Evolutionary conservation across 257 asterid species (phyloP).

Genomic region (Dorcoceras hygrometricum): DNA sequence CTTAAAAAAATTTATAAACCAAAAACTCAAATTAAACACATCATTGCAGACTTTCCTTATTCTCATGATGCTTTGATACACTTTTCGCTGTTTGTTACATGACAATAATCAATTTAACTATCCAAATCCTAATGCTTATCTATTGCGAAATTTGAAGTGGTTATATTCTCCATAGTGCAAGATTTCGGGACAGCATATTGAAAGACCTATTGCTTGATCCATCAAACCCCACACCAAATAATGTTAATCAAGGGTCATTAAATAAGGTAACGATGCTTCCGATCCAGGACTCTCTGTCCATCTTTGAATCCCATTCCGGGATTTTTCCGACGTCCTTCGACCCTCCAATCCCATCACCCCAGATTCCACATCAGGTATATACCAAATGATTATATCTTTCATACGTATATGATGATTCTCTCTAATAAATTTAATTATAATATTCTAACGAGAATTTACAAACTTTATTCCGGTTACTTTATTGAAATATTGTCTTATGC

Average conservation of each 20-base stretch:
- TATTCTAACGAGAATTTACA: no score
- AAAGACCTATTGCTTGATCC: slow-evolving; percentile 27
- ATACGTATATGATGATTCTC: no score
- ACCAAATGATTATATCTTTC: no score
- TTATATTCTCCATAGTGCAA: slow-evolving; percentile 21
- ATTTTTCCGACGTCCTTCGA: background rate
- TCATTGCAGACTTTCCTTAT: no score
- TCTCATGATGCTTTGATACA: no score
- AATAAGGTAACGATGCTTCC: slow-evolving; percentile 17
- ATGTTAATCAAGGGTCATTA: slow-evolving; percentile 14
- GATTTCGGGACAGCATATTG: slow-evolving; percentile 27
- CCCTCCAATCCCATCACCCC: background rate
- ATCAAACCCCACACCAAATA: slow-evolving; percentile 7
- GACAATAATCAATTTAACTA: background rate
- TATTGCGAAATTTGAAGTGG: no score
- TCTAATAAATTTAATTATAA: no score
- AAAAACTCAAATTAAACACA: no score
- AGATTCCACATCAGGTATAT: slow-evolving; percentile 29
- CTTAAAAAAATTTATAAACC: no score
- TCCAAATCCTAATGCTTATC: background rate
- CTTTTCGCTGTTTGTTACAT: no score
- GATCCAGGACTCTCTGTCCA: slow-evolving; percentile 12
- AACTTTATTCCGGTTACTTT: no score
- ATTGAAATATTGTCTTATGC: no score
- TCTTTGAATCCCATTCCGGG: slow-evolving; percentile 18